phyloP scores from a whole-genome alignment of 1,139 yeast genomes.

The Protomyces inundatus region DNA sequence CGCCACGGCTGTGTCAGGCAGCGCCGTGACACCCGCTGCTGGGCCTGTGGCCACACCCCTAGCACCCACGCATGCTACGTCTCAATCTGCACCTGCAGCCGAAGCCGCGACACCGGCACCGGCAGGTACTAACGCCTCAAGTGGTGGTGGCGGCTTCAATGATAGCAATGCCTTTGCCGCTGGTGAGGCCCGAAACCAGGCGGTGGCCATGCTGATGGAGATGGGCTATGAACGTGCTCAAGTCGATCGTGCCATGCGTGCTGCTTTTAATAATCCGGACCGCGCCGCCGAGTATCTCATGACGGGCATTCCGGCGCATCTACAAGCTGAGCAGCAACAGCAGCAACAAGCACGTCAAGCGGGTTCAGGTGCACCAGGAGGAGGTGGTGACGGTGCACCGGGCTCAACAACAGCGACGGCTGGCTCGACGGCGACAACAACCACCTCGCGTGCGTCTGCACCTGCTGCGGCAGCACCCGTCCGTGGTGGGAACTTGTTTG shows the following conservation, averaged over 20 bases:
- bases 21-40: conserved; percentile 34
- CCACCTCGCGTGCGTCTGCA: conserved; percentile 1
- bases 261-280: conserved; percentile 96
- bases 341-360: conserved; percentile 28
- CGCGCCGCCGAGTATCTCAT: conserved; percentile 93
- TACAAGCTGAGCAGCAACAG: conserved; percentile 40
- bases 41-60: conserved; percentile 34
- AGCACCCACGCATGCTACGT: conserved; percentile 35
- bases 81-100: conserved; percentile 37
- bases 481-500: conserved; percentile 51
- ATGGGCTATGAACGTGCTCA: conserved; percentile 91
- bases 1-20: conserved; percentile 23
- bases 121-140: conserved; percentile 30
- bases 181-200: conserved; percentile 62
- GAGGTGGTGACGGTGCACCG: conserved; percentile 32
- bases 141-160: conserved; percentile 33
- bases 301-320: conserved; percentile 72
- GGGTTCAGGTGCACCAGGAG: conserved; percentile 34
- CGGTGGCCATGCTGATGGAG: conserved; percentile 77
- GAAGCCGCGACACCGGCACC: conserved; percentile 36
- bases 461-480: conserved; percentile 34
- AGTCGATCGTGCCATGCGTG: conserved; percentile 85
- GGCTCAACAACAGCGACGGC: not conserved
- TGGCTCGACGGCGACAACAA: not conserved
- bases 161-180: conserved; percentile 47